Base-by-base conservation (phyloP, 306 rosid genomes). In the Prunus dulcis region DNA sequence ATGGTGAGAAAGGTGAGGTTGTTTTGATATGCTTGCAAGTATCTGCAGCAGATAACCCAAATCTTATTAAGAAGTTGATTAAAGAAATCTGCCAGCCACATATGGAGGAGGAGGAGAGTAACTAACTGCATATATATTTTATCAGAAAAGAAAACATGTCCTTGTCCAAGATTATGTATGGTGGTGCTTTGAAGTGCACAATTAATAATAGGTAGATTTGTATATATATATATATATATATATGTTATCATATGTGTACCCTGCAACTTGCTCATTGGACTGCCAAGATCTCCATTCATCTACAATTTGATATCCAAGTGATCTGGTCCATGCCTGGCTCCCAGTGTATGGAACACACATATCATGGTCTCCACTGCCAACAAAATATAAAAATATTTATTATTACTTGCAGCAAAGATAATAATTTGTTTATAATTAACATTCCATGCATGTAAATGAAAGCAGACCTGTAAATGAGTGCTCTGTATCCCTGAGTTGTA, bases 261-360 rank as follows among this genome's bases (percentile, higher is more conserved):
- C 96, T 3, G 97, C 86, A 80, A 88, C 78, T 80, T 92, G 96
- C 63, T 60, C 8, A 74, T 80, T 82, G 50, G 89, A 84, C 32
- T 0, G 3, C 97, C 97, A 90, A 43, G 78, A 76, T 76, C 80
- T 88, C 96, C 96, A 90, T 55, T 81, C 83, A 76, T 88, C 93
- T 3, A 82, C 69, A 69, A 86, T 82, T 49, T 79, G 77, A 41
- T 90, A 90, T 34, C 96, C 91, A 34, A 92, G 75, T 45, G 96
- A 87, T 45, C 81, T 46, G 3, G 96, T 92, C 97, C 97, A 92
- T 11, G 92, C 92, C 72, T 90, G 82, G 71, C 79, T 90, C 69
- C 96, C 97, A 0, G 93, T 92, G 70, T 70, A 92, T 62, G 97
- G 96, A 43, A 92, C 97, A 61, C 97, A 88, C 96, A 90, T 88